These are phyloP conservation scores for Cotoneaster glaucophyllus DNA, from an alignment of 306 rosid genomes.

Conservation along the genomic window DNA sequence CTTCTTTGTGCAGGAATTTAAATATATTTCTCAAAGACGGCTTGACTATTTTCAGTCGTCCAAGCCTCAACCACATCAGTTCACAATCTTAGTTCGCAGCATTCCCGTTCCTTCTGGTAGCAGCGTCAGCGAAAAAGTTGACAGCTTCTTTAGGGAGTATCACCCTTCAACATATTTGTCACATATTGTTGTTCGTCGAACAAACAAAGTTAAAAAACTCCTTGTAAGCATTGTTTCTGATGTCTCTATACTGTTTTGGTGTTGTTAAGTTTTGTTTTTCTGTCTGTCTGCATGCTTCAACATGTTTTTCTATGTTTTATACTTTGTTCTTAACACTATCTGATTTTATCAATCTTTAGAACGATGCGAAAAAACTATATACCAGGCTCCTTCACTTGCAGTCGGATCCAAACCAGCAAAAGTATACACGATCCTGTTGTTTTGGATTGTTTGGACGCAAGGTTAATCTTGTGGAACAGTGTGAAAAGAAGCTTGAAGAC, in stretches of 20 bases:
- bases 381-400: constrained; percentile 39
- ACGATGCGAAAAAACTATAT: constrained; percentile 46
- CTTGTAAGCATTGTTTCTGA: constrained; percentile 41
- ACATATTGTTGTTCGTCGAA: constrained; percentile 57
- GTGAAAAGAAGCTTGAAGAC: constrained; percentile 60
- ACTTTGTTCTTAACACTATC: constrained; percentile 7
- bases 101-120: constrained; percentile 47
- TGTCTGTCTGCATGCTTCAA: background rate
- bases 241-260: constrained; percentile 13
- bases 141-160: constrained; percentile 59
- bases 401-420: constrained; percentile 35
- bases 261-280: constrained; percentile 7
- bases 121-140: constrained; percentile 56
- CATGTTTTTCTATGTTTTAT: background rate
- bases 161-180: constrained; percentile 78
- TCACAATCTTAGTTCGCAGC: constrained; percentile 73
- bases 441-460: constrained; percentile 53
- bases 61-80: constrained; percentile 85
- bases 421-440: constrained; percentile 23
- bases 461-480: constrained; percentile 46
- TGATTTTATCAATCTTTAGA: constrained; percentile 31
- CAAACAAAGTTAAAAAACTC: constrained; percentile 54
- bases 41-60: constrained; percentile 68
- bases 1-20: constrained; percentile 63
- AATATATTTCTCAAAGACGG: constrained; percentile 62